Evolutionary conservation across 169 alveolate genomes (phyloP), one percentile per base, ranked within the genome.

Genomic region (Plasmodium malariae): DNA sequence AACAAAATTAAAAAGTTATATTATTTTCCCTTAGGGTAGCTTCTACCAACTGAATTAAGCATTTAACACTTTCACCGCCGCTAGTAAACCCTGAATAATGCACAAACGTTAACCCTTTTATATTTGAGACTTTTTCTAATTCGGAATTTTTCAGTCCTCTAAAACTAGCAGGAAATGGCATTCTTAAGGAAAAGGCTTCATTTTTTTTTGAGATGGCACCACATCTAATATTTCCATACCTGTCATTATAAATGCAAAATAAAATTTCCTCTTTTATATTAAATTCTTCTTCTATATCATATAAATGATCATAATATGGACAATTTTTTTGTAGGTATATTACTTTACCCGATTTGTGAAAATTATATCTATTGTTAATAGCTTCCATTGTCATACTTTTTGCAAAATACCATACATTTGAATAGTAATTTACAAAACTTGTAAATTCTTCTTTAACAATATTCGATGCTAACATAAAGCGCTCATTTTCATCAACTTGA

Each of bases 21-120:
- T 43, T 68, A 37, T 90, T 90, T 63, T 73, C 88, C 36, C 59
- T 85, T 11, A 71, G 24, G n/a, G 91, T 57, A 1, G 55, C 90
- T n/a, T 92, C 83, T 12, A 63, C 87, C 57, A 92, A 49, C 34
- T 71, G 43, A 14, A 74, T 34, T 21, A 63, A 45, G 36, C 88
- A 69, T 40, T 87, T 93, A 36, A 89, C 89, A 54, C 92, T 93
- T 48, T 72, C 43, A 36, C 96, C 96, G 11, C 93, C 95, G 69
- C 96, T 93, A n/a, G 96, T 94, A 60, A 94, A 94, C 7, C 96
- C 95, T 17, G 95, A 89, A 43, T 93, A 88, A 74, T 94, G 96
- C 37, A 94, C 93, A 80, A 94, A 94, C 12, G 89, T 63, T 24
- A 94, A 92, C 0, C 93, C 95, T 55, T 74, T 68, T 9, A 94